A percentile compares a stretch with the other conserved stretches of the same genome.
phyloP scores from a whole-genome alignment of 768 basidiomycete genomes.

The Serendipita sp. region DNA sequence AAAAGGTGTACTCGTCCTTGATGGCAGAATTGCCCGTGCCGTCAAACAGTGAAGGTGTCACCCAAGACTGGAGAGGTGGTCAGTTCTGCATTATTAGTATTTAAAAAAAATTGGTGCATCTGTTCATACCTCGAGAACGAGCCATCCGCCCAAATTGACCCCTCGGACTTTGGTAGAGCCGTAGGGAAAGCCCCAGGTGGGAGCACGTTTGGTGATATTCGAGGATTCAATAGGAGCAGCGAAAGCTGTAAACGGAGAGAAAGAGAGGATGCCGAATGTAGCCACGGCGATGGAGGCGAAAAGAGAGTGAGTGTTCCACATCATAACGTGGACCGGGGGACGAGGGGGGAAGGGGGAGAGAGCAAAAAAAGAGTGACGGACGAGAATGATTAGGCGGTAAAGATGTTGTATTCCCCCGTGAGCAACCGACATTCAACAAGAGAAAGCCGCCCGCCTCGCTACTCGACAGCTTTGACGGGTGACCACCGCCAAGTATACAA shows the following conservation, averaged over 20 bases:
- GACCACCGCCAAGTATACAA: too few species aligned
- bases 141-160: constrained; percentile 66
- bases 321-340: too few species aligned
- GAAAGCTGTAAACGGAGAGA: neutral
- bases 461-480: too few species aligned
- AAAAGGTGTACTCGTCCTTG: constrained; percentile 11
- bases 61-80: constrained; percentile 40
- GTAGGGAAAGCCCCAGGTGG: constrained; percentile 51
- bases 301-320: neutral
- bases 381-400: too few species aligned
- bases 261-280: neutral
- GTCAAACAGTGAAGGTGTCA: constrained; percentile 62
- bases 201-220: constrained; percentile 11
- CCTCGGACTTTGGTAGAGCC: constrained; percentile 62
- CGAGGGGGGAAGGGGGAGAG: too few species aligned
- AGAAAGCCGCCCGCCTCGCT: too few species aligned
- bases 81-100: too few species aligned
- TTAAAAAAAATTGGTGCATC: too few species aligned
- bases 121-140: constrained; percentile 41
- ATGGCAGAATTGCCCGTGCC: constrained; percentile 30
- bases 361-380: too few species aligned
- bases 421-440: too few species aligned
- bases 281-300: neutral
- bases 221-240: neutral
- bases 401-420: too few species aligned